Conservation (phyloP, 2,329 filamentous ascomycete species). For the Chrysoporthe deuterocubensis region DNA sequence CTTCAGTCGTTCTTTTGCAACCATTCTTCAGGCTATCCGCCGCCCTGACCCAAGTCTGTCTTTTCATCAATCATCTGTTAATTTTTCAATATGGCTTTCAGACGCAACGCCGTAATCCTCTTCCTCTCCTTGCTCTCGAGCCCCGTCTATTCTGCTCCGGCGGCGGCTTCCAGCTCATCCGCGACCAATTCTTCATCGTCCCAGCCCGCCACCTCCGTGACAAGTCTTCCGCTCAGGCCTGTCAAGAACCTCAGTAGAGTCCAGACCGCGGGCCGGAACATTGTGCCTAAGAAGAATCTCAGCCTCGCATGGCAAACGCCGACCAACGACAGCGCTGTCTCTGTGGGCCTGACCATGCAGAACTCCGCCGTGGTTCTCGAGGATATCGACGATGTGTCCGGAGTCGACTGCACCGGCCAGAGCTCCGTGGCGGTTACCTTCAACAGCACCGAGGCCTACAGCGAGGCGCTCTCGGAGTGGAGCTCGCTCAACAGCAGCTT, state of each 20-base stretch:
- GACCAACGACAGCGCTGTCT: conserved; percentile 51
- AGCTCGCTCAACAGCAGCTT: conserved; percentile 30
- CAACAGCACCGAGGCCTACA: conserved; percentile 29
- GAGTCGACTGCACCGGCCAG: conserved; percentile 57
- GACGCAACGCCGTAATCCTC: neutral
- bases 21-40: conserved; percentile 1
- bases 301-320: conserved; percentile 27
- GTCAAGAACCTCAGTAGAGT: neutral
- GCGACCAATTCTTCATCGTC: neutral
- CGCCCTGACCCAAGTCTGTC: conserved; percentile 7
- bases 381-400: conserved; percentile 52
- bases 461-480: conserved; percentile 32
- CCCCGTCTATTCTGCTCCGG: neutral
- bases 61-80: neutral
- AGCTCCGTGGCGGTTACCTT: conserved; percentile 44
- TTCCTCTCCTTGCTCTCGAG: neutral
- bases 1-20: conserved; percentile 6
- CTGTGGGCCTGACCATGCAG: conserved; percentile 56
- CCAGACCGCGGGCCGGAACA: conserved; percentile 17
- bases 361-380: conserved; percentile 33
- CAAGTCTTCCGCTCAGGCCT: conserved; percentile 22
- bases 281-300: conserved; percentile 22
- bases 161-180: neutral
- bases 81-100: neutral
- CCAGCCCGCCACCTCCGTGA: neutral